Evolutionary conservation across 2,329 filamentous ascomycete genomes (phyloP), one percentile per base, ranked within the genome.

Genomic region (Seiridium unicorne): DNA sequence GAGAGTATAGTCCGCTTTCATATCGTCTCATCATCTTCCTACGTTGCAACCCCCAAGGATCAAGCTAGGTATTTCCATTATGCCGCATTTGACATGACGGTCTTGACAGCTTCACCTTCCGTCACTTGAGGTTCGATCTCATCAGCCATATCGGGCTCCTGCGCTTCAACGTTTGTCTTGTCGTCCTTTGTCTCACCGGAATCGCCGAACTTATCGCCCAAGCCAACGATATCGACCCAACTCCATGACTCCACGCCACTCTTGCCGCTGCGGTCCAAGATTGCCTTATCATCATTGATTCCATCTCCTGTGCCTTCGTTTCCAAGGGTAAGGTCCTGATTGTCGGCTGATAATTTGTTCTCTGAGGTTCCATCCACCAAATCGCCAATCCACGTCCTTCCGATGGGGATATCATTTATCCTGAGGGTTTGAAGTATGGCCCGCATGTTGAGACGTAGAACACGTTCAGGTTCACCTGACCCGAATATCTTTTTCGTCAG

Each of bases 351-450:
- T 53, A 57, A 66, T 69, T 77, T 79, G 60, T 75, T 76, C 42
- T 71, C 67, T n/a, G 75, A 72, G 1, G 72, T 69, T 4, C 79
- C 82, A 34, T 85, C 83, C 2, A 81, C 73, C 4, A 86, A 69
- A 55, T 84, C 84, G 34, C 72, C 78, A 3, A 73, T 66, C 72
- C 76, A 81, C 0, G 84, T 87, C 7, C 78, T 73, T 0, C 77
- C 77, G 1, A 88, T 77, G 0, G 77, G 69, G 1, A 86, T 72
- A 2, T 73, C 76, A 57, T 84, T 83, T 32, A 70, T 71, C 0
- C 86, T 76, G 5, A 89, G 66, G 5, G 86, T 71, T 71, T 89
- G 85, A 54, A 87, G 73, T 32, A 83, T 74, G 2, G 86, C 85
- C 1, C 86, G 77, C 3, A 84, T 74, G 63, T 89, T 89, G 2